phyloP scores from a whole-genome alignment of 495 filamentous ascomycete species.

The Ascobolus immersus region DNA sequence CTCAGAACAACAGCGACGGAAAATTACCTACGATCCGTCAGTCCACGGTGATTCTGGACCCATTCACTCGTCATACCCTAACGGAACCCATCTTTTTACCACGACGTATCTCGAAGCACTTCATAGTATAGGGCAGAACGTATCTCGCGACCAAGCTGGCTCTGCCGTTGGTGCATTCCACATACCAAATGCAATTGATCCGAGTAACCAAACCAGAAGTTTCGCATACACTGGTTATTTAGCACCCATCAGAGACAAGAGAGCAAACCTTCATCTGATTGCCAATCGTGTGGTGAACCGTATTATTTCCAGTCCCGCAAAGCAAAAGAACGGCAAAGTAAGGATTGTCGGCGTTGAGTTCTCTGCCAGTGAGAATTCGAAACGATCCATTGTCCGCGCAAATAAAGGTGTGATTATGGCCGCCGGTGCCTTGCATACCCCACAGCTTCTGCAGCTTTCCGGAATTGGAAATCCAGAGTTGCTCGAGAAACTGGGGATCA shows the following conservation, averaged over 20 bases:
- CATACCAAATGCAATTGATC: conserved; percentile 12
- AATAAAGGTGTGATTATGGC: conserved; percentile 31
- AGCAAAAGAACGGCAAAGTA: no score
- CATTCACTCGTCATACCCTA: conserved; percentile 19
- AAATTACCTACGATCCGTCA: conserved; percentile 20
- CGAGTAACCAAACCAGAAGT: conserved; percentile 12
- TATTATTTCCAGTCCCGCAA: no score
- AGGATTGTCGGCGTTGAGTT: no score
- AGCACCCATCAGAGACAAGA: conserved; percentile 4
- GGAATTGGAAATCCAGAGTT: conserved; percentile 26
- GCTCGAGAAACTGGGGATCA: conserved; percentile 20
- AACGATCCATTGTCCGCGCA: no score
- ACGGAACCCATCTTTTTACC: no score
- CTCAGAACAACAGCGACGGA: conserved; percentile 9
- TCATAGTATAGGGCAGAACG: no score
- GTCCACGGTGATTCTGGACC: conserved; percentile 20
- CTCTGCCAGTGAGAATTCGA: no score
- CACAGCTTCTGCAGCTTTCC: conserved; percentile 29
- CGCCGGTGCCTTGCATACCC: conserved; percentile 30
- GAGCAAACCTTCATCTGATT: conserved; percentile 17
- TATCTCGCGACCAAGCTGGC: no score
- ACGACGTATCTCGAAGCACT: no score
- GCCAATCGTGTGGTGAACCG: no score
- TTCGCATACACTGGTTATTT: conserved; percentile 11
- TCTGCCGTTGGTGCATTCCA: conserved; percentile 20